Percentiles rank a stretch among this genome's conserved stretches.
Evolutionary conservation across 2,329 filamentous ascomycete genomes (phyloP).

Genomic region (Thelonectria blattea): DNA sequence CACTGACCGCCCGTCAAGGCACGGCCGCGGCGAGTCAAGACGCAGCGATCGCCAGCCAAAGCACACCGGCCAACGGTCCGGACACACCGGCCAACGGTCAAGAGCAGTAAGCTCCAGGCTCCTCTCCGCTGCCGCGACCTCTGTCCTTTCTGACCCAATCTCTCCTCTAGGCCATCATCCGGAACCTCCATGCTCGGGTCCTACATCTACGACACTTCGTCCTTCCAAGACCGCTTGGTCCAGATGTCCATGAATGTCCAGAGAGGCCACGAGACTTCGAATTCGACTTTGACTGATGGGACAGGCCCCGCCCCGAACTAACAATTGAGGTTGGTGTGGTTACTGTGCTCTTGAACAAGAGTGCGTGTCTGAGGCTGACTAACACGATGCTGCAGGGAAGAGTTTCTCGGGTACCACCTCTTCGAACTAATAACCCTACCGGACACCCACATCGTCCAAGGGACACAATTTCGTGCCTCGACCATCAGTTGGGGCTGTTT

Average conservation of each 20-base stretch:
- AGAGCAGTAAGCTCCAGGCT: too few relatives aligned
- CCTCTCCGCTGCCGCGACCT: not conserved
- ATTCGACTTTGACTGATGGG: not conserved
- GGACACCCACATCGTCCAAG: not conserved
- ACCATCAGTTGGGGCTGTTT: not conserved
- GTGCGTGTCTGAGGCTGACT: not conserved
- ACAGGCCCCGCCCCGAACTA: not conserved
- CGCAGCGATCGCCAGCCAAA: too few relatives aligned
- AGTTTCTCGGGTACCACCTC: not conserved
- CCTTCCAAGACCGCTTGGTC: slow-evolving; percentile 10
- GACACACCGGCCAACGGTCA: too few relatives aligned
- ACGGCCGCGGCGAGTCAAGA: too few relatives aligned
- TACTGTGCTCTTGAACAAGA: not conserved
- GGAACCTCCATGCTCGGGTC: slow-evolving; percentile 3
- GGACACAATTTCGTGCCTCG: not conserved
- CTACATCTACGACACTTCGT: slow-evolving; percentile 17
- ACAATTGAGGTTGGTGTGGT: not conserved
- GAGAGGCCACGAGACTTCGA: not conserved
- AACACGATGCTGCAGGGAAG: not conserved
- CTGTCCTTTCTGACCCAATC: not conserved
- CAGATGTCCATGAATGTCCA: not conserved
- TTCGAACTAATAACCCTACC: too few relatives aligned
- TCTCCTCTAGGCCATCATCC: not conserved
- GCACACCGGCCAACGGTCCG: too few relatives aligned
- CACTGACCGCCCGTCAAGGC: too few relatives aligned